These are phyloP conservation scores for Geranium incanum DNA, from an alignment of 441 rosid species.

Conservation along the genomic window DNA sequence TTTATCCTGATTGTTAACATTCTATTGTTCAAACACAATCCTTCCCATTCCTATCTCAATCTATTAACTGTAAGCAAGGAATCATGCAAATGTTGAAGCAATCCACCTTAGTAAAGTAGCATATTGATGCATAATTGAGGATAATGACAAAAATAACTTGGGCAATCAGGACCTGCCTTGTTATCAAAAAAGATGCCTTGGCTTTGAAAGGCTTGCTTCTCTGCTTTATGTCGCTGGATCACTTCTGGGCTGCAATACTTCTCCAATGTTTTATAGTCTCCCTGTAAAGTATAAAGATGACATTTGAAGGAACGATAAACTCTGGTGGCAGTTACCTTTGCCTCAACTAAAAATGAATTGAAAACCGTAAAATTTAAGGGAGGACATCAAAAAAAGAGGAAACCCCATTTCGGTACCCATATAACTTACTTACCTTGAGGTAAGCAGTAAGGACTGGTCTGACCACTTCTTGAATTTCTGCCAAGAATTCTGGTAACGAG, in stretches of 20 bases:
- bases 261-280: conserved; percentile 58
- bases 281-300: conserved; percentile 32
- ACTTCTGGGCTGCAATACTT: conserved; percentile 79
- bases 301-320: background rate
- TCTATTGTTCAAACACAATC: background rate
- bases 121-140: background rate
- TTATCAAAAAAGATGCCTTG: conserved; percentile 71
- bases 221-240: conserved; percentile 63
- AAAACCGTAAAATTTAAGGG: background rate
- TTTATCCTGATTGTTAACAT: background rate
- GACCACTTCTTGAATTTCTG: conserved; percentile 77
- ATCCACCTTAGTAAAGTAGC: background rate
- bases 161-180: conserved; percentile 40
- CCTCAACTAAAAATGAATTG: background rate
- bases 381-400: background rate
- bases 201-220: conserved; percentile 54
- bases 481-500: conserved; percentile 76
- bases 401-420: background rate
- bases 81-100: background rate
- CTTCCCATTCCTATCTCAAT: background rate
- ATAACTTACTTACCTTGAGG: conserved; percentile 45
- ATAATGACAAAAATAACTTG: background rate
- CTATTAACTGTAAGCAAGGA: background rate
- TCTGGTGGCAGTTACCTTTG: background rate
- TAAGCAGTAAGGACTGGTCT: conserved; percentile 74